Percentiles rank a stretch among this genome's conserved stretches.
phyloP scores from a whole-genome alignment of 306 rosid species.

The Medicago truncatula region DNA sequence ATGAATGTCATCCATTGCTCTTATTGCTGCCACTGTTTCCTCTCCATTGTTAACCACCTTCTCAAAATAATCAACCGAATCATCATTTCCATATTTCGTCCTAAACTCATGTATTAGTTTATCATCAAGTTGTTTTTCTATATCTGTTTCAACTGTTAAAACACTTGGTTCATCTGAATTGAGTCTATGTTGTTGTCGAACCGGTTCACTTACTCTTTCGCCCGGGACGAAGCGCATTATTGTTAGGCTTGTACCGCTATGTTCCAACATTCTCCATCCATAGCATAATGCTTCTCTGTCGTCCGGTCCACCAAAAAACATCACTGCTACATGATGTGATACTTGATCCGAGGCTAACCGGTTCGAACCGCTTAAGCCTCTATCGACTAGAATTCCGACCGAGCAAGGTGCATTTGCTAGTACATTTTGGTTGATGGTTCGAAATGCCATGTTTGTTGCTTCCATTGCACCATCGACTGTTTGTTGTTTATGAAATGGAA shows the following conservation, averaged over 20 bases:
- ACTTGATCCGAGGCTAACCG: slow-evolving; percentile 58
- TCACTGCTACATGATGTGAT: slow-evolving; percentile 58
- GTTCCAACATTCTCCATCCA: slow-evolving; percentile 83
- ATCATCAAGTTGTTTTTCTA: slow-evolving; percentile 68
- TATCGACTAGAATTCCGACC: slow-evolving; percentile 80
- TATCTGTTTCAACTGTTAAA: slow-evolving; percentile 52
- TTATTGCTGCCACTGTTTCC: slow-evolving; percentile 77
- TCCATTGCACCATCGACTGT: slow-evolving; percentile 99
- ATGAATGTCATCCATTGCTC: slow-evolving; percentile 68
- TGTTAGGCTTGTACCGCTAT: slow-evolving; percentile 61
- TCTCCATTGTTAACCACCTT: slow-evolving; percentile 80
- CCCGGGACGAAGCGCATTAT: slow-evolving; percentile 63
- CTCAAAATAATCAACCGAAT: slow-evolving; percentile 57
- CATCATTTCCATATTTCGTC: slow-evolving; percentile 27
- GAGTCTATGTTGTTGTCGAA: neutral
- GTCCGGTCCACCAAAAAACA: slow-evolving; percentile 92
- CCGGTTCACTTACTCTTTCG: slow-evolving; percentile 40
- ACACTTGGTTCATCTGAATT: slow-evolving; percentile 14
- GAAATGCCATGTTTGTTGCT: slow-evolving; percentile 68
- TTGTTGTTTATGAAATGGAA: slow-evolving; percentile 93
- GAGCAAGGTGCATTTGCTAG: slow-evolving; percentile 83
- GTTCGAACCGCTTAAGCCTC: slow-evolving; percentile 70
- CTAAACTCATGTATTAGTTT: slow-evolving; percentile 59
- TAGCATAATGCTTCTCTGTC: slow-evolving; percentile 88
- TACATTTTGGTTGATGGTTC: slow-evolving; percentile 76